These are phyloP conservation scores for Cardamine chenopodiifolia DNA, from an alignment of 345 rosid genomes.

Conservation along the genomic window DNA sequence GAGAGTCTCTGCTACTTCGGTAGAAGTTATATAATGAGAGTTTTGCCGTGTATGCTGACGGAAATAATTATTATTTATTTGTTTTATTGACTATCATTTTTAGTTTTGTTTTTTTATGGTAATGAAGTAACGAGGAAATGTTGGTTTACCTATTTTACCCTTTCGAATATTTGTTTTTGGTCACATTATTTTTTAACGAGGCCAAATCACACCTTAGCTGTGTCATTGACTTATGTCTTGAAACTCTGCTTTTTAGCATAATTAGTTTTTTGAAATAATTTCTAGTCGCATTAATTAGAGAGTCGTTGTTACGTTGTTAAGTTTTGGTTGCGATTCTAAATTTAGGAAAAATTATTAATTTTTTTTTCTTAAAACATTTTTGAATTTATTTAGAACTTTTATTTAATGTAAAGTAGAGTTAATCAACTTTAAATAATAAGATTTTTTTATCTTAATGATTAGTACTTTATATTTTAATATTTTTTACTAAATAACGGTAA, in stretches of 20 bases:
- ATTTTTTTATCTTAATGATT: background rate
- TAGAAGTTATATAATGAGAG: conserved; percentile 24
- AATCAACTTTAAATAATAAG: background rate
- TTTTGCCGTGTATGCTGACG: conserved; percentile 41
- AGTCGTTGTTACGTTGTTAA: background rate
- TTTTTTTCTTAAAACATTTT: background rate
- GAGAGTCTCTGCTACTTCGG: conserved; percentile 16
- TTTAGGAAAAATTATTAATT: background rate
- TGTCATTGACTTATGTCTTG: background rate
- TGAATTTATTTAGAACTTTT: background rate
- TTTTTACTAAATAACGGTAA: background rate
- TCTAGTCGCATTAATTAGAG: background rate
- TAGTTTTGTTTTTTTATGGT: background rate
- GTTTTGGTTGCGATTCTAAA: background rate
- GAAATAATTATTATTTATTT: conserved; percentile 14
- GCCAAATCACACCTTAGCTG: background rate
- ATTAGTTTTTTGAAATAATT: background rate
- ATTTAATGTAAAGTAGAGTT: background rate
- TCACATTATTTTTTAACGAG: background rate
- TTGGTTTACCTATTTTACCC: background rate
- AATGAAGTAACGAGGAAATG: conserved; percentile 34
- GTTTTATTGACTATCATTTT: background rate
- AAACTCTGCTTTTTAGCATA: background rate
- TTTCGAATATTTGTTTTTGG: background rate
- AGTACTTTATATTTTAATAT: background rate